Percentiles rank a stretch among this genome's conserved stretches.
phyloP scores from a whole-genome alignment of 257 asterid genomes.

The Verbena officinalis region DNA sequence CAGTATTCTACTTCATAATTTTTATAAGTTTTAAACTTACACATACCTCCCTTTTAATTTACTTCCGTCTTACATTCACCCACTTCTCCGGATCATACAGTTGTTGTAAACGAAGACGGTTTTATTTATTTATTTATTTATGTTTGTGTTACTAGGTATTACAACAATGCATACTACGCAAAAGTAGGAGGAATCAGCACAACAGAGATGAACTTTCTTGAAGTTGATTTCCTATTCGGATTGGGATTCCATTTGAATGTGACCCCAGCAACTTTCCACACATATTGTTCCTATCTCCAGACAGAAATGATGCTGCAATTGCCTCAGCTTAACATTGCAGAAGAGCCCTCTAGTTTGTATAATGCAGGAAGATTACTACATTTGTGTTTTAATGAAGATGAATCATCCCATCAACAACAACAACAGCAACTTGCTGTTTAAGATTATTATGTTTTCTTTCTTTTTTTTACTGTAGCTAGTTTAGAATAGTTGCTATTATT shows the following conservation, averaged over 20 bases:
- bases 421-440: constrained; percentile 76
- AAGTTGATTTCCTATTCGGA: constrained; percentile 90
- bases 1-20: no score
- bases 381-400: constrained; percentile 71
- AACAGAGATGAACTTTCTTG: constrained; percentile 90
- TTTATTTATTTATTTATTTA: neutral
- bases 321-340: constrained; percentile 46
- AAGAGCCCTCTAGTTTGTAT: constrained; percentile 39
- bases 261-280: constrained; percentile 75
- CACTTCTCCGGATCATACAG: no score
- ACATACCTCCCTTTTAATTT: no score
- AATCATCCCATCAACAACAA: constrained; percentile 66
- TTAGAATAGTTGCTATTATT: constrained; percentile 26
- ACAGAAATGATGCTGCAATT: constrained; percentile 67
- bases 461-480: constrained; percentile 39
- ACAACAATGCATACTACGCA: constrained; percentile 95
- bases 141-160: constrained; percentile 68
- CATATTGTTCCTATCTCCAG: constrained; percentile 71
- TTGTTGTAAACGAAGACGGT: no score
- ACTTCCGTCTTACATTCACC: no score
- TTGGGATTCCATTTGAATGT: constrained; percentile 86
- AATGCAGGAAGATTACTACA: constrained; percentile 39
- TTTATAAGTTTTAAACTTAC: no score
- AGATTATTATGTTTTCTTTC: constrained; percentile 15
- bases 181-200: constrained; percentile 97